Conservation (phyloP, 257 asterid genomes). For the Capsicum chinense region DNA sequence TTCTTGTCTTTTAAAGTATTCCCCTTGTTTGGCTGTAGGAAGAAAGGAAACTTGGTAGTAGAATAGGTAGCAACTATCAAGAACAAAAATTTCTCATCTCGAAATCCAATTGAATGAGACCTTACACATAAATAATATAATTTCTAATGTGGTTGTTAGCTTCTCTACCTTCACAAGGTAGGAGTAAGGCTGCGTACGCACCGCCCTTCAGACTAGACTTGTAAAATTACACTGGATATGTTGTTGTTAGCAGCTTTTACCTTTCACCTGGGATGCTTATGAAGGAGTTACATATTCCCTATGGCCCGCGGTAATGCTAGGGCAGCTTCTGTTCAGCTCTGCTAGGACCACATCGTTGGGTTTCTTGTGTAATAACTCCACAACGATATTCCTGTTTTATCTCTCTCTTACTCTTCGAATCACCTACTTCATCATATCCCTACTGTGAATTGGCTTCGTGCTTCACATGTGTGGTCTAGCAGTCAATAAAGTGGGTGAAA, state of each 20-base stretch:
- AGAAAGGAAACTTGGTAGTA: not conserved
- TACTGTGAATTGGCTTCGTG: not conserved
- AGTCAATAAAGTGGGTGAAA: not conserved
- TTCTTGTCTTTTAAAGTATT: slow-evolving; percentile 15
- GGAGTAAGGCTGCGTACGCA: not conserved
- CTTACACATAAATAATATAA: not conserved
- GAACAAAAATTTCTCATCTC: not conserved
- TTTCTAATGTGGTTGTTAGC: not conserved
- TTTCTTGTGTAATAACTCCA: not conserved
- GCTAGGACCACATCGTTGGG: not conserved
- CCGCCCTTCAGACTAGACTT: too few relatives aligned
- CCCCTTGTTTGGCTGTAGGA: not conserved
- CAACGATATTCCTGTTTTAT: not conserved
- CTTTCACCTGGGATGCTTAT: not conserved
- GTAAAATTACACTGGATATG: too few relatives aligned
- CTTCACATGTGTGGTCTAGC: not conserved
- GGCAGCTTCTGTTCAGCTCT: not conserved
- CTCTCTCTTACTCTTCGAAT: not conserved
- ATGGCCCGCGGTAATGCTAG: not conserved
- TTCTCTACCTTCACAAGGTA: not conserved
- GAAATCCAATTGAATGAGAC: not conserved
- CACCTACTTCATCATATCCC: not conserved
- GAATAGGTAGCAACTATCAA: not conserved
- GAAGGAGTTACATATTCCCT: not conserved
- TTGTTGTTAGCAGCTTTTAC: not conserved